A percentile compares a stretch with the other conserved stretches of the same genome.
These are phyloP conservation scores for Kwoniella bestiolae DNA, from an alignment of 768 basidiomycete species.

Conservation along the genomic window DNA sequence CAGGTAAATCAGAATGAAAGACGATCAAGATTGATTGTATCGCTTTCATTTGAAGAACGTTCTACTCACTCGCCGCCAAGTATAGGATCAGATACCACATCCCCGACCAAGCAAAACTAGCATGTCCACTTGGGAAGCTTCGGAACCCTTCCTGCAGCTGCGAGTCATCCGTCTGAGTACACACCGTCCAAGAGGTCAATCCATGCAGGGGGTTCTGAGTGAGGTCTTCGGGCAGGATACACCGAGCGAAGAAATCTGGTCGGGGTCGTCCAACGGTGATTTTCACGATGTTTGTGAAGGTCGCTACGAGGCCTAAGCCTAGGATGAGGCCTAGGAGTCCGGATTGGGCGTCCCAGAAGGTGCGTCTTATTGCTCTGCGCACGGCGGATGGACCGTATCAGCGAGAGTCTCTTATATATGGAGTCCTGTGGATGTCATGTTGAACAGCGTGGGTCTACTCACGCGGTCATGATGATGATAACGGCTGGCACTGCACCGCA, in stretches of 20 bases:
- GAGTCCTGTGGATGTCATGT: too few species aligned
- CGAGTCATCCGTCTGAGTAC: constrained; percentile 41
- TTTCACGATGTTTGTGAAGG: constrained; percentile 56
- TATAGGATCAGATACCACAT: constrained; percentile 53
- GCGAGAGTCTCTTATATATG: background rate
- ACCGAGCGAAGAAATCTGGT: constrained; percentile 54
- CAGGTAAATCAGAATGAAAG: background rate
- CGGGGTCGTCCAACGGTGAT: constrained; percentile 55
- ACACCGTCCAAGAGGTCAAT: constrained; percentile 51
- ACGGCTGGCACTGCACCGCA: constrained; percentile 50
- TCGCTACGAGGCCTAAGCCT: constrained; percentile 45
- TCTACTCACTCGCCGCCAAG: constrained; percentile 49
- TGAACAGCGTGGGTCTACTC: constrained; percentile 14
- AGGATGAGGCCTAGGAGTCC: constrained; percentile 50
- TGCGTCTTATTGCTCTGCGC: constrained; percentile 27
- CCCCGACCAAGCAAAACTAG: constrained; percentile 53
- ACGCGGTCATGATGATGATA: constrained; percentile 50
- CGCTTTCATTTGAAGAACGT: too few species aligned
- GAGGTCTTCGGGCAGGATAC: constrained; percentile 45
- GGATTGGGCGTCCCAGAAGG: constrained; percentile 52
- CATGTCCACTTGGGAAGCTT: constrained; percentile 53
- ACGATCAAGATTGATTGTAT: background rate
- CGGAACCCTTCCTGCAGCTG: constrained; percentile 52
- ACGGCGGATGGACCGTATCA: background rate
- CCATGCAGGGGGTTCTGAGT: constrained; percentile 49